Evolutionary conservation across 2,329 filamentous ascomycete species (phyloP).

Genomic region (Microdochium nivale): DNA sequence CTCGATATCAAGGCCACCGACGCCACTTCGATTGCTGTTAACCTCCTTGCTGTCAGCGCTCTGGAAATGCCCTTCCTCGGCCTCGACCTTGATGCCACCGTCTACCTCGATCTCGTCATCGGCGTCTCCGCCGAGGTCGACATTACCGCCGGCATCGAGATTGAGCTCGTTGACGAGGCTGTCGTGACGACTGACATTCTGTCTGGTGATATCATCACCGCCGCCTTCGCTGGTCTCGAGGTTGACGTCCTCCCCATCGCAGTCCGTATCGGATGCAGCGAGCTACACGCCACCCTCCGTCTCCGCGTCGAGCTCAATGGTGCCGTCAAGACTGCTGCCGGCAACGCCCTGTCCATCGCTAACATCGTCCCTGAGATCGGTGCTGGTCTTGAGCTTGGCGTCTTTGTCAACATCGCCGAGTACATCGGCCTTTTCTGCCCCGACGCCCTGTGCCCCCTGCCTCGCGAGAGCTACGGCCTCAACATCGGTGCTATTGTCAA

Average conservation of each 20-base stretch:
- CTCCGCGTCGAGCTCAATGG: slow-evolving; percentile 38
- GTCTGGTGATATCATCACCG: slow-evolving; percentile 33
- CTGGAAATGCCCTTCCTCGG: slow-evolving; percentile 32
- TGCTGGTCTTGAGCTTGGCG: slow-evolving; percentile 32
- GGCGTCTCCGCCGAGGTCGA: slow-evolving; percentile 38
- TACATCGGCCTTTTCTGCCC: slow-evolving; percentile 34
- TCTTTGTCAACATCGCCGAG: slow-evolving; percentile 46
- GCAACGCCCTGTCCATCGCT: slow-evolving; percentile 16
- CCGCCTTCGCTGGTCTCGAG: slow-evolving; percentile 39
- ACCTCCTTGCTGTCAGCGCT: slow-evolving; percentile 33
- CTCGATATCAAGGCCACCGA: slow-evolving; percentile 34
- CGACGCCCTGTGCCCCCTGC: slow-evolving; percentile 26
- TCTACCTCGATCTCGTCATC: slow-evolving; percentile 44
- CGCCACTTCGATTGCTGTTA: slow-evolving; percentile 40
- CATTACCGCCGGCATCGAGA: slow-evolving; percentile 41
- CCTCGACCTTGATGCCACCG: slow-evolving; percentile 34
- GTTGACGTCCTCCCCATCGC: slow-evolving; percentile 36
- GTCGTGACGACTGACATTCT: slow-evolving; percentile 30
- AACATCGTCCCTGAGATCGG: slow-evolving; percentile 19
- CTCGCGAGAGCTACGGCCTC: slow-evolving; percentile 26
- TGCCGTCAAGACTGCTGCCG: slow-evolving; percentile 21
- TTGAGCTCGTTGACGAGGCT: slow-evolving; percentile 37
- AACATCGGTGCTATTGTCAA: slow-evolving; percentile 27
- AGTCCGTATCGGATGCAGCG: slow-evolving; percentile 33
- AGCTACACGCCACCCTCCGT: slow-evolving; percentile 39